A percentile compares a stretch with the other conserved stretches of the same genome.
phyloP scores from a whole-genome alignment of 805 yeast genomes.

The Vanderwaltozyma yarrowii region DNA sequence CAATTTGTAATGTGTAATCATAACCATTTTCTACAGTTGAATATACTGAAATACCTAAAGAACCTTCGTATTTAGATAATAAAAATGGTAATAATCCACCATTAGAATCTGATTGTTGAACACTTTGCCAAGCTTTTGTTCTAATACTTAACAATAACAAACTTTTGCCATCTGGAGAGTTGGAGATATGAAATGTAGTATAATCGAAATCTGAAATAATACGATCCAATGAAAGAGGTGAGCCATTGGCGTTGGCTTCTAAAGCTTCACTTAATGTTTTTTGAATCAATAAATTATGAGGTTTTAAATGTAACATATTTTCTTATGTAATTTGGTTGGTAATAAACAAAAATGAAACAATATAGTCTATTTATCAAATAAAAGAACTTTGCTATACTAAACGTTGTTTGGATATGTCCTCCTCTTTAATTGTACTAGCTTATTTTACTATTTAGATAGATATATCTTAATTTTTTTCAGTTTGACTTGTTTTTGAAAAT shows the following conservation, averaged over 20 bases:
- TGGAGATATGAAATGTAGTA: constrained; percentile 86
- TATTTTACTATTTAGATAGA: too few relatives aligned
- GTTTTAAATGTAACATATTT: constrained; percentile 74
- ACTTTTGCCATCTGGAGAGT: constrained; percentile 54
- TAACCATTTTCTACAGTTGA: constrained; percentile 54
- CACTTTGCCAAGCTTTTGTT: constrained; percentile 27
- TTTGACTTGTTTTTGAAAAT: too few relatives aligned
- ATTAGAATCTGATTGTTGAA: constrained; percentile 11
- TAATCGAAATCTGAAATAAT: constrained; percentile 91
- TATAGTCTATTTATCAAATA: too few relatives aligned
- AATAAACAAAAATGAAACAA: too few relatives aligned
- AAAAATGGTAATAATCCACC: constrained; percentile 15
- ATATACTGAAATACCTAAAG: constrained; percentile 16
- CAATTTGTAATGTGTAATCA: constrained; percentile 66
- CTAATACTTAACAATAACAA: constrained; percentile 21
- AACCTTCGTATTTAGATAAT: constrained; percentile 10
- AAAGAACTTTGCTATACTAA: too few relatives aligned
- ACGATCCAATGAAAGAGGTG: constrained; percentile 53
- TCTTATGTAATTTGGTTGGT: too few relatives aligned
- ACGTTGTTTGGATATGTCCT: too few relatives aligned
- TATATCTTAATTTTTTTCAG: too few relatives aligned
- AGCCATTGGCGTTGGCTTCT: constrained; percentile 19
- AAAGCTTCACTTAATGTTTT: constrained; percentile 62
- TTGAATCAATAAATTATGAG: constrained; percentile 71
- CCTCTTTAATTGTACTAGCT: too few relatives aligned